These are phyloP conservation scores for Saitozyma podzolica DNA, from an alignment of 768 basidiomycete genomes.

Conservation along the genomic window DNA sequence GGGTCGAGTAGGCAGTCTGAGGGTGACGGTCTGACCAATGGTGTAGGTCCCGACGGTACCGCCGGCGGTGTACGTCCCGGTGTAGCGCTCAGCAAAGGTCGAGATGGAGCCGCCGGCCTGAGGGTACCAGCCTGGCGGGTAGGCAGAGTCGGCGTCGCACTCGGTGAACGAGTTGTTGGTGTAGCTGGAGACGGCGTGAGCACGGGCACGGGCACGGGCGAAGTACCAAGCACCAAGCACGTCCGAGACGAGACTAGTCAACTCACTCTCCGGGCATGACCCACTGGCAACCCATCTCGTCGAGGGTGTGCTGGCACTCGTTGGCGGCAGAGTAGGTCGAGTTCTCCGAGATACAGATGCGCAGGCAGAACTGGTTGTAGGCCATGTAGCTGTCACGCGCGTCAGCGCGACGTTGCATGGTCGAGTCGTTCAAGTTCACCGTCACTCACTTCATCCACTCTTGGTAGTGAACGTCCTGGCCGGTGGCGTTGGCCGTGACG, in stretches of 20 bases:
- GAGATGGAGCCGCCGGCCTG: conserved; percentile 48
- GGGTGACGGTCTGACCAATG: conserved; percentile 52
- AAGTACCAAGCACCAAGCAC: neutral
- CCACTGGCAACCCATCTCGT: conserved; percentile 52
- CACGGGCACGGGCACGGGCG: neutral
- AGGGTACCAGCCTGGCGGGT: conserved; percentile 56
- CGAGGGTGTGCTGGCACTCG: conserved; percentile 52
- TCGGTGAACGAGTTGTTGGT: conserved; percentile 55
- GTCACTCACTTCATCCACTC: conserved; percentile 55
- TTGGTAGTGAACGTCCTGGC: conserved; percentile 53
- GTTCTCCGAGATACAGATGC: conserved; percentile 57
- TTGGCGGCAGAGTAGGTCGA: conserved; percentile 51
- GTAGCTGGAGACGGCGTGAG: conserved; percentile 34
- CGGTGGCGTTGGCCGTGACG: conserved; percentile 53
- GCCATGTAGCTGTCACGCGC: conserved; percentile 53
- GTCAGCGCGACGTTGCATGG: neutral
- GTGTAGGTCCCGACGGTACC: conserved; percentile 44
- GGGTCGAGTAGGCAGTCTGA: conserved; percentile 44
- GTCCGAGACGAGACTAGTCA: conserved; percentile 7
- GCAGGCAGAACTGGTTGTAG: conserved; percentile 56
- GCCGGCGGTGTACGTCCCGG: conserved; percentile 48
- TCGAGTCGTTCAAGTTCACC: too few relatives aligned
- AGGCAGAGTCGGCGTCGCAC: conserved; percentile 56
- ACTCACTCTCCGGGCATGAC: conserved; percentile 54
- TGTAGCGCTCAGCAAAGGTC: conserved; percentile 54